These are phyloP conservation scores for Trichothecium roseum DNA, from an alignment of 2,329 filamentous ascomycete genomes.

Conservation along the genomic window DNA sequence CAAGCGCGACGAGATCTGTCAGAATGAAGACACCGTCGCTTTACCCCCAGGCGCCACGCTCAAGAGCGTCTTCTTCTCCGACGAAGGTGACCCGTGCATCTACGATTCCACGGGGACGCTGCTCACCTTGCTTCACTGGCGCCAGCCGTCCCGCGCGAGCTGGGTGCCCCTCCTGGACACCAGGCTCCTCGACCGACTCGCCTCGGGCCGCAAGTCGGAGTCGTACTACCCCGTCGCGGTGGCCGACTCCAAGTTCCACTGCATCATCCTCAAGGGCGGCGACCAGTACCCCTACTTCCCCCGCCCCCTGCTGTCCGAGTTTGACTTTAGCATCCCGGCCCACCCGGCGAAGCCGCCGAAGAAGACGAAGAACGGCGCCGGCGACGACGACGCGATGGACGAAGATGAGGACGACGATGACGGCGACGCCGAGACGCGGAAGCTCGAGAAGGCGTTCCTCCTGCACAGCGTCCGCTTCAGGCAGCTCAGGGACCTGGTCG, in stretches of 20 bases:
- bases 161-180: conserved; percentile 95
- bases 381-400: conserved; percentile 22
- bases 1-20: conserved; percentile 85
- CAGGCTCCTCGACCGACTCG: conserved; percentile 67
- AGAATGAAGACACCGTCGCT: conserved; percentile 86
- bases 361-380: conserved; percentile 20
- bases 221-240: conserved; percentile 94
- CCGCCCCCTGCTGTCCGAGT: conserved; percentile 80
- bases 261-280: conserved; percentile 94
- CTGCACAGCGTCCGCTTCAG: conserved; percentile 61
- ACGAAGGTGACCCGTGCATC: conserved; percentile 88
- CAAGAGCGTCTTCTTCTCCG: conserved; percentile 83
- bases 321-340: conserved; percentile 78
- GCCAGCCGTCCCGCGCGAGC: conserved; percentile 68
- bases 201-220: conserved; percentile 77
- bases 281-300: conserved; percentile 92
- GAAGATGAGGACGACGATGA: conserved; percentile 22
- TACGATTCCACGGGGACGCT: conserved; percentile 90
- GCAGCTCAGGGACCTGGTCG: conserved; percentile 65
- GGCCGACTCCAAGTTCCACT: conserved; percentile 86
- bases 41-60: conserved; percentile 64
- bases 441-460: conserved; percentile 73
- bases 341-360: conserved; percentile 31
- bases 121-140: conserved; percentile 84
- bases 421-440: conserved; percentile 38